Base-by-base conservation (phyloP, 73 alveolate species). In the Durusdinium trenchii region DNA sequence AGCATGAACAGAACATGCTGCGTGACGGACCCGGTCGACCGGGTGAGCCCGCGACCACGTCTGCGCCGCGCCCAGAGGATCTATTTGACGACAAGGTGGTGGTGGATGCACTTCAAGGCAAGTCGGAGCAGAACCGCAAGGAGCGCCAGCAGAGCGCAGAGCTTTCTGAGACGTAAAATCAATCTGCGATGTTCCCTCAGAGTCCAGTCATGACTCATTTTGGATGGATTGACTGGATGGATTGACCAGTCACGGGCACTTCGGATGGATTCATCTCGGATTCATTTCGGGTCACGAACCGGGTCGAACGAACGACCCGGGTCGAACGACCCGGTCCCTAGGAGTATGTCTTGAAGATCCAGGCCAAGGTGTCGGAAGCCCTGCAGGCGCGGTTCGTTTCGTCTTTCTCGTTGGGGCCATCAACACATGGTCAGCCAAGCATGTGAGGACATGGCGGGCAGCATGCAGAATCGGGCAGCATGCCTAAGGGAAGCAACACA, bases 281-380 rank as follows among this genome's bases (percentile, higher is more conserved):
- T 9, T 20, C 20, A 54, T 54, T 54, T 54, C 28, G 64, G 64
- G 28, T 12, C 64, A 54, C 20, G 64, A 12, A 12, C 20, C 64
- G 20, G 20, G 9, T 54, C 20, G 64, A 9, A 20, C 20, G 64
- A 54, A 12, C 20, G 9, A 9, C 20, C 28, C 20, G 64, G 9
- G 28, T 54, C 20, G 9, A 54, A 20, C 64, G 9, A 20, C 64
- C 64, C 20, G 20, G 64, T 9, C 28, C 20, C 9, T 54, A 20
- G 64, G 64, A 12, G 64, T 9, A 12, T 9, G 64, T 12, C 9
- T 9, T 54, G 9, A 12, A 20, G 62, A 38, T 43, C 40, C 87
- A 78, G 87, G 61, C 16, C 87, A 78, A 43, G 87, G 87, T 78
- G 87, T 12, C 42, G 57, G 50, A 32, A 48, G 46, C 48, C 64